Base-by-base conservation (phyloP, 108 stramenopile species). In the Bacterosira constricta region DNA sequence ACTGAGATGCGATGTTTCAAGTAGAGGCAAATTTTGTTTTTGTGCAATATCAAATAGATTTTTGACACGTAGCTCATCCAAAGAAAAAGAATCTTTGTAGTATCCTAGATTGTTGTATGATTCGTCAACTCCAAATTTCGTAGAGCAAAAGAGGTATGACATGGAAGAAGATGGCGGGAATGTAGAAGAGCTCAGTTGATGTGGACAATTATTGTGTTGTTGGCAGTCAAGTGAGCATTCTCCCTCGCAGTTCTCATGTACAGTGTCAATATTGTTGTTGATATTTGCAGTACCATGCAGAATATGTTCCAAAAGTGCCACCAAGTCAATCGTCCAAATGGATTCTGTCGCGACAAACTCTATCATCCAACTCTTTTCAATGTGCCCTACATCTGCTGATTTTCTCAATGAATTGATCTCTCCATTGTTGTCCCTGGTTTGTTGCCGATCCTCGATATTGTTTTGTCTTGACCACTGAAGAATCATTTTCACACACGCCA, bases 311-410 rank as follows among this genome's bases (percentile, higher is more conserved):
- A 93, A 58, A 15, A 88, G 63, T 30, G 54, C 62, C 3, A 93
- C 79, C 59, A 93, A 74, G 68, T 93, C 92, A 31, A 88, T 80
- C 1, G 89, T 89, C 92, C 92, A 93, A 36, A 93, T 85, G 46
- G 89, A 90, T 64, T 90, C 34, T 44, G 89, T 79, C 17, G 58
- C 70, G 34, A 90, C 58, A 42, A 34, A 60, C 3, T 68, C 53
- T 2, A 80, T 38, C 45, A 92, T 71, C 54, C 63, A 53, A 7
- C 46, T 60, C 37, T 23, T 57, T 31, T 74, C 34, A 20, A 31
- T 47, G 31, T n/a, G n/a, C n/a, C n/a, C n/a, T n/a, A n/a, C n/a
- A n/a, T 36, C 21, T 38, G 61, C 23, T 71, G 21, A 18, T 36
- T 46, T 13, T 20, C 21, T 36, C 18, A 34, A 30, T 58, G 36